Conservation (phyloP, 192 early-diverging fungal genomes). For the Mycoemilia scoparia region DNA sequence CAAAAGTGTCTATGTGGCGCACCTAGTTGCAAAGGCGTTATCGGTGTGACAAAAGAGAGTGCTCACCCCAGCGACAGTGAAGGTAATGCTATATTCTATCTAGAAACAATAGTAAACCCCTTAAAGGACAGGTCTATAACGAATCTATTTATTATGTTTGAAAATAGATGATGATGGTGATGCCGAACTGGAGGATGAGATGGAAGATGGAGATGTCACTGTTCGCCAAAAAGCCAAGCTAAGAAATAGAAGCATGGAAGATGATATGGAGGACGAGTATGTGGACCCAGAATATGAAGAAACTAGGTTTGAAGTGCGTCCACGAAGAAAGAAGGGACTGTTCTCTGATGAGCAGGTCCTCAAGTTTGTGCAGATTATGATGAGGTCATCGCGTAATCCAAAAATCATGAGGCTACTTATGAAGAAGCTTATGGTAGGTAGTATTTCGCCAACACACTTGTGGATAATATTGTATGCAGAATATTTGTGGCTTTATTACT, state of each 20-base stretch:
- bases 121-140: background rate
- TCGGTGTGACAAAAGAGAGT: conserved; percentile 70
- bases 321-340: conserved; percentile 25
- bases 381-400: conserved; percentile 34
- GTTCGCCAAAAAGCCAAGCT: conserved; percentile 34
- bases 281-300: conserved; percentile 15
- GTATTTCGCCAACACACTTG: no score
- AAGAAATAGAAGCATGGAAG: conserved; percentile 23
- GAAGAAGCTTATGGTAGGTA: conserved; percentile 37
- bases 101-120: background rate
- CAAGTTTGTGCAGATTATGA: conserved; percentile 55
- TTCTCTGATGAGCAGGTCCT: conserved; percentile 54
- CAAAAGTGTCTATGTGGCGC: conserved; percentile 90
- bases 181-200: conserved; percentile 34
- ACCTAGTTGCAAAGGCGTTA: conserved; percentile 68
- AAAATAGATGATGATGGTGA: conserved; percentile 33
- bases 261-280: conserved; percentile 4
- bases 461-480: no score
- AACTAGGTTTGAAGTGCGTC: conserved; percentile 12
- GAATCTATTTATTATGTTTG: background rate
- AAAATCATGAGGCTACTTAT: conserved; percentile 37
- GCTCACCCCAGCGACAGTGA: no score
- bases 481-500: no score
- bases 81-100: no score
- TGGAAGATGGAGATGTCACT: conserved; percentile 33